phyloP scores from a whole-genome alignment of 495 filamentous ascomycete genomes.

The Aspergillus sclerotiicarbonarius region DNA sequence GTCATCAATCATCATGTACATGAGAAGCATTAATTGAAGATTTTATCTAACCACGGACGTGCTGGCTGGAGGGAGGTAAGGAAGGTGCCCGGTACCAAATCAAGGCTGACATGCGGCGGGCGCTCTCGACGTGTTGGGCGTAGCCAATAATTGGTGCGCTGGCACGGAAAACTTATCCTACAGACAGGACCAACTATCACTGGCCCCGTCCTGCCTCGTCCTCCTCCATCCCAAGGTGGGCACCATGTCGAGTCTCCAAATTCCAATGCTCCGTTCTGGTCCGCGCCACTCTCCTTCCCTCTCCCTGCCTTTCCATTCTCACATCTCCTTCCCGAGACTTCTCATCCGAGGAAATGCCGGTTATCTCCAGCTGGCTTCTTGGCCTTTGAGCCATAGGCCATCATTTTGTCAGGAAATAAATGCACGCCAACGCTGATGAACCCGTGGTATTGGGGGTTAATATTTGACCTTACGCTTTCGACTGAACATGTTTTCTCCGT shows the following conservation, averaged over 20 bases:
- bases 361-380: background rate
- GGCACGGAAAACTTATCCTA: constrained; percentile 11
- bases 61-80: no score
- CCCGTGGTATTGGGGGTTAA: background rate
- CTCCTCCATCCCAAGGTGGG: background rate
- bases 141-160: background rate
- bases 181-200: background rate
- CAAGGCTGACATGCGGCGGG: no score
- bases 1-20: no score
- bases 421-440: background rate
- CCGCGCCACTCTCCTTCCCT: background rate
- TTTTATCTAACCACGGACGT: no score
- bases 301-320: background rate
- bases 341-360: background rate
- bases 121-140: no score
- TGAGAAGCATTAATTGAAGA: no score
- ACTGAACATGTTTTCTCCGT: background rate
- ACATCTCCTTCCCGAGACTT: background rate
- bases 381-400: no score
- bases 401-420: no score
- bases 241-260: background rate
- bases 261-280: background rate
- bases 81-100: no score
- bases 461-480: background rate
- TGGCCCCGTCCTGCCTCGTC: background rate